Evolutionary conservation across 1,139 yeast species (phyloP), one percentile per base, ranked within the genome.

Genomic region (Debaryomyces psychrophilus): DNA sequence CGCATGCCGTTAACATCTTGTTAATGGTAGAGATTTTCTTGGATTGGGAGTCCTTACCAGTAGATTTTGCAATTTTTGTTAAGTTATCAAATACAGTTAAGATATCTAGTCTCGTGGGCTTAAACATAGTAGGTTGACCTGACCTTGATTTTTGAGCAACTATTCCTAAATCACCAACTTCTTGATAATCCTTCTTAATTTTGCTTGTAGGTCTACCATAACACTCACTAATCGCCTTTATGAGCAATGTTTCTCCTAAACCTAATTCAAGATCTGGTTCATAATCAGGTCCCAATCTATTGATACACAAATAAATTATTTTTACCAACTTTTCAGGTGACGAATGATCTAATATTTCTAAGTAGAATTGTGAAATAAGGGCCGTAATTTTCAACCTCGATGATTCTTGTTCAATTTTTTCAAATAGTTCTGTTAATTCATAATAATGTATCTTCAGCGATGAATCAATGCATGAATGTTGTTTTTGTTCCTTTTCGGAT

Each of bases 281-380:
- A 61, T 93, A 93, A 61, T 93, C 99, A 0, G 99, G 99, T 0
- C 98, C 97, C 12, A 93, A 72, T 46, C 95, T 73, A 62, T 92
- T 92, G 60, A 92, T 90, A 65, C 87, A 88, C 14, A 93, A 74
- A 58, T 92, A 93, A 1, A 92, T 87, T 1, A 89, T 82, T 49
- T 80, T 81, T 4, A 88, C 77, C 47, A 93, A 68, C 42, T 81
- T 83, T 12, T 75, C 70, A 1, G 89, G 84, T 17, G 67, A 57
- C 8, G 82, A 74, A 22, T 77, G 72, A 38, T 76, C 65, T 45
- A 92, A 70, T 0, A 89, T 83, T 38, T 81, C 77, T 18, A 78
- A 66, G 59, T 88, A 87, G 61, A 90, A 86, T 40, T 81, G 84
- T 0, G 95, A 79, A 29, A 93, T 83, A 45, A 82, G 69, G 39